Conservation (phyloP, 2,329 filamentous ascomycete genomes). For the Aspergillus pseudoglaucus region DNA sequence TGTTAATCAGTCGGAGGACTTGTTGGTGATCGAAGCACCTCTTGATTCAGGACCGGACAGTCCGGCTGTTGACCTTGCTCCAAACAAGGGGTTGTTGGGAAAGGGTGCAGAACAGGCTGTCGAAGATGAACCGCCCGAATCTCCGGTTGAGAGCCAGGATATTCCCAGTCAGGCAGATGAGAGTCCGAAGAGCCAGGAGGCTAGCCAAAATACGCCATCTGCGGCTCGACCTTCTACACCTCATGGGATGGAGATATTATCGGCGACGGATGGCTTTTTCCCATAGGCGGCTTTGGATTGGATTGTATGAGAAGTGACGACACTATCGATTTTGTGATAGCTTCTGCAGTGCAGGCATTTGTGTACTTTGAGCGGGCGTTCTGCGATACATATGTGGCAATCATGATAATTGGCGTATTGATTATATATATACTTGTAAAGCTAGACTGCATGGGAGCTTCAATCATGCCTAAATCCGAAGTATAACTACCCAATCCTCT, state of each 20-base stretch:
- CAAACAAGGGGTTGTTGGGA: not conserved
- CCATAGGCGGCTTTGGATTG: not conserved
- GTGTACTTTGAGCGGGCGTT: not conserved
- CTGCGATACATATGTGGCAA: not conserved
- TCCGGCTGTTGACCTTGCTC: conserved; percentile 20
- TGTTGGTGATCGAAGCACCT: conserved; percentile 62
- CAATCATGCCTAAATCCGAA: no score
- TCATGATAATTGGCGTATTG: not conserved
- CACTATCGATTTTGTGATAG: not conserved
- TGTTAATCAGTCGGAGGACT: conserved; percentile 40
- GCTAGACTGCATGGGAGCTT: not conserved
- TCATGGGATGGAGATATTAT: conserved; percentile 13
- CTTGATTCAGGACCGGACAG: conserved; percentile 50
- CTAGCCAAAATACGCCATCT: not conserved
- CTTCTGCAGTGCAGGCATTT: not conserved
- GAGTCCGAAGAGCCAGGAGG: not conserved
- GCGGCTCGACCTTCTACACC: not conserved
- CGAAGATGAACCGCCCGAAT: not conserved
- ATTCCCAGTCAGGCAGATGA: not conserved
- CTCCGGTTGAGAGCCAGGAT: not conserved
- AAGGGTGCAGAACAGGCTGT: not conserved
- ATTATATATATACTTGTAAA: not conserved
- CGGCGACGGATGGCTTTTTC: conserved; percentile 14
- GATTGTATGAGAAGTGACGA: not conserved
- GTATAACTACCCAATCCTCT: no score